Evolutionary conservation across 305 asterid species (phyloP), one percentile per base, ranked within the genome.

Genomic region (Solanum hybrid): DNA sequence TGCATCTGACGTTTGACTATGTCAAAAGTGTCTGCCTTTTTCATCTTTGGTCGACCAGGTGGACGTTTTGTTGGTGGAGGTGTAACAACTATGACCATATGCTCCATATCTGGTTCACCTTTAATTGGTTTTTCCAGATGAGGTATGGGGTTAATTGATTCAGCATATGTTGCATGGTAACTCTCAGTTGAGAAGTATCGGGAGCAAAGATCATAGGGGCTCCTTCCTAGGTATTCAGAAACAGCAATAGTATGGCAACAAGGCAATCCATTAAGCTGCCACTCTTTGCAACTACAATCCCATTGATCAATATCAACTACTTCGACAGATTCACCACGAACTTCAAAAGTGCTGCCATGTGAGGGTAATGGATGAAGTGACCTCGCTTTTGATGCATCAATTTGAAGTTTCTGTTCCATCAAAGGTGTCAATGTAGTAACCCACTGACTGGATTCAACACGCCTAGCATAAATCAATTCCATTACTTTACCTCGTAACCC

Each of bases 161-260:
- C 87, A 2, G 91, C 89, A 89, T 89, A 89, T 56, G 89, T 76
- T 35, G 88, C 72, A 26, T 22, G 91, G 82, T 89, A 86, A 86
- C 82, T 86, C 82, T 86, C 89, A 77, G 87, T 86, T 51, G 89
- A 45, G 76, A 89, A 89, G 45, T 37, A 89, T 29, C 45, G 82
- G 12, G 80, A 78, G 82, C 91, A 89, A 78, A 78, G 60, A 29
- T 89, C 91, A 89, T 89, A 87, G 29, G 89, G 45, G 32, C 82
- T 89, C 82, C 87, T 89, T 17, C 89, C 91, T 35, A 86, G 60
- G 35, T 34, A 78, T 56, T 85, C 87, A 37, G 88, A 66, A 38
- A 77, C 89, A 89, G 91, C 91, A 78, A 89, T 89, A 37, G 77
- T 89, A 64, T 89, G 91, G 91, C 89, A 86, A 76, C 91, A 89